Evolutionary conservation across 2,329 filamentous ascomycete genomes (phyloP), one percentile per base, ranked within the genome.

Genomic region (Alternaria brassicae): DNA sequence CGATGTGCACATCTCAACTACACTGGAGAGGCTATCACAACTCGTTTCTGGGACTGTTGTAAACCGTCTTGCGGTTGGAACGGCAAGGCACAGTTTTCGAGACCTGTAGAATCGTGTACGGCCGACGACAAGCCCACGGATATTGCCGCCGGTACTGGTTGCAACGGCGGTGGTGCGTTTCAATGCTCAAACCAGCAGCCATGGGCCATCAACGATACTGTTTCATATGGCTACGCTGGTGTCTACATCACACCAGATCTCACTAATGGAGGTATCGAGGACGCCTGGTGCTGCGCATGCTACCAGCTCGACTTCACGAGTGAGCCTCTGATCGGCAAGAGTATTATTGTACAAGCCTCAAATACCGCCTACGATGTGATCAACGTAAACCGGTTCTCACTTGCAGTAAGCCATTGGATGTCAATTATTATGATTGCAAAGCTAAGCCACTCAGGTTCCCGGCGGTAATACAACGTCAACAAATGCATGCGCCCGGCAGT

Each of bases 51-150:
- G 75, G 88, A 91, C 74, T 91, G 89, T 80, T 91, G 88, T 80
- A 91, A 91, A 81, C 85, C 88, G 23, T 88, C 86, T 19, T 91
- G 88, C 73, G 81, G 82, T 3, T 83, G 88, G 88, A 72, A 80
- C 12, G 81, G 76, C 53, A 89, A 89, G 74, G 85, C 84, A 13
- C 62, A 80, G 39, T 81, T 87, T 73, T 78, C 76, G 58, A 71
- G 72, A 49, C 83, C 86, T 13, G 83, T 87, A 34, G 76, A 77
- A 17, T 84, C 84, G 34, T 89, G 87, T 75, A 78, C 84, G 70
- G 81, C 79, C 63, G 78, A 82, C 65, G 84, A 88, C 78, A 81
- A 82, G 58, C 84, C 83, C 47, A 79, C 78, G 37, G 80, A 85
- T 68, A 72, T 80, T 63, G 78, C 81, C 60, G 81, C 81, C 10